phyloP scores from a whole-genome alignment of 140 eudicot species.

The Oenanthe javanica region DNA sequence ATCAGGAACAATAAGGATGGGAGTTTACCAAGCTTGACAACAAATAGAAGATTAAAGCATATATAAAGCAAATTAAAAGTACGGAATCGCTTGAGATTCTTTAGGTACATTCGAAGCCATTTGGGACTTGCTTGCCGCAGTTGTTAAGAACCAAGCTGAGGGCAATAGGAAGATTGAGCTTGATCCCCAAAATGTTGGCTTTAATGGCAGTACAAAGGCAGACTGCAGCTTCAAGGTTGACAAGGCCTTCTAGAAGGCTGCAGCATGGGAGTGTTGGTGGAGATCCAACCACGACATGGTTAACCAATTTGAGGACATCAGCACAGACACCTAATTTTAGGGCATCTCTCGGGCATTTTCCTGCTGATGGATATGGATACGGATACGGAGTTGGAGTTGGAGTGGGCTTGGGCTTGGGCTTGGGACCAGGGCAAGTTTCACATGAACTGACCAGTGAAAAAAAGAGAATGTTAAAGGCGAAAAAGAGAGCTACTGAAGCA shows the following conservation, averaged over 20 bases:
- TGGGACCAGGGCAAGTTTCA: conserved; percentile 17
- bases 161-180: conserved; percentile 24
- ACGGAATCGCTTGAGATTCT: background rate
- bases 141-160: conserved; percentile 39
- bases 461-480: conserved; percentile 24
- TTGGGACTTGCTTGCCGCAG: conserved; percentile 30
- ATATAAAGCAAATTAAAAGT: background rate
- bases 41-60: background rate
- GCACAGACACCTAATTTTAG: conserved; percentile 33
- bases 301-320: conserved; percentile 14
- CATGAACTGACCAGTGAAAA: conserved; percentile 22
- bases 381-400: conserved; percentile 18
- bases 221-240: conserved; percentile 21
- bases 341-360: conserved; percentile 30
- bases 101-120: conserved; percentile 11
- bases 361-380: too few relatives aligned
- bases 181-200: conserved; percentile 19
- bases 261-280: conserved; percentile 31
- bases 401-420: background rate
- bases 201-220: conserved; percentile 29
- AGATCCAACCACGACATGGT: conserved; percentile 13
- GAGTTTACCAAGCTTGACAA: background rate
- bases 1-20: background rate
- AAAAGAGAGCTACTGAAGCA: conserved; percentile 26
- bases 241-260: conserved; percentile 27